Evolutionary conservation across 2,329 filamentous ascomycete genomes (phyloP).

Genomic region (Phyllosticta ampelicida): DNA sequence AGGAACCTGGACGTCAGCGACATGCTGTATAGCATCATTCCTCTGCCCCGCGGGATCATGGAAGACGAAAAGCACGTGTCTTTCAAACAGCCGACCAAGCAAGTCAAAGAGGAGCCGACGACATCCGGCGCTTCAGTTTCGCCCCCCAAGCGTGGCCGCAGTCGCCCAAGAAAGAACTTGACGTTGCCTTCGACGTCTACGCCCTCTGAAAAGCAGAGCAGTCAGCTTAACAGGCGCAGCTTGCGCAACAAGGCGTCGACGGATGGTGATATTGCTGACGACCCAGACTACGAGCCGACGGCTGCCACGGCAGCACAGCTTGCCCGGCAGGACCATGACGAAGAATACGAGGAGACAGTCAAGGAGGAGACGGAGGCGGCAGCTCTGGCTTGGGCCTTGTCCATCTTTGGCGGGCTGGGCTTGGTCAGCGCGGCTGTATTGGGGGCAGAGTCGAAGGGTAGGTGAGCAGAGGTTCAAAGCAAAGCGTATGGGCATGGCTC

Average conservation of each 20-base stretch:
- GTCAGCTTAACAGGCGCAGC: constrained; percentile 14
- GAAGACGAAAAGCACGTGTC: constrained; percentile 21
- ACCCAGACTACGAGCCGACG: constrained; percentile 4
- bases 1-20: constrained; percentile 41
- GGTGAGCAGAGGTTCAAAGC: neutral
- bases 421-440: constrained; percentile 23
- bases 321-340: constrained; percentile 16
- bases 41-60: neutral
- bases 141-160: constrained; percentile 18
- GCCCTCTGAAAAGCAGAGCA: constrained; percentile 8
- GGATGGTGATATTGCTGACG: constrained; percentile 8
- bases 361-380: constrained; percentile 25
- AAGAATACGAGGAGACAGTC: constrained; percentile 17
- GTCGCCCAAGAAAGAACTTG: constrained; percentile 19
- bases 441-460: constrained; percentile 22
- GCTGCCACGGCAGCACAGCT: neutral
- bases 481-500: neutral
- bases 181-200: constrained; percentile 6
- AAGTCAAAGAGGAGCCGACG: constrained; percentile 9
- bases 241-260: constrained; percentile 5
- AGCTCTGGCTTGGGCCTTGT: constrained; percentile 24
- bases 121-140: constrained; percentile 12
- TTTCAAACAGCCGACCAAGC: constrained; percentile 12
- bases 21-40: constrained; percentile 33
- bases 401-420: constrained; percentile 25